phyloP scores from a whole-genome alignment of 2,329 filamentous ascomycete species.

The Penicillium sp. region DNA sequence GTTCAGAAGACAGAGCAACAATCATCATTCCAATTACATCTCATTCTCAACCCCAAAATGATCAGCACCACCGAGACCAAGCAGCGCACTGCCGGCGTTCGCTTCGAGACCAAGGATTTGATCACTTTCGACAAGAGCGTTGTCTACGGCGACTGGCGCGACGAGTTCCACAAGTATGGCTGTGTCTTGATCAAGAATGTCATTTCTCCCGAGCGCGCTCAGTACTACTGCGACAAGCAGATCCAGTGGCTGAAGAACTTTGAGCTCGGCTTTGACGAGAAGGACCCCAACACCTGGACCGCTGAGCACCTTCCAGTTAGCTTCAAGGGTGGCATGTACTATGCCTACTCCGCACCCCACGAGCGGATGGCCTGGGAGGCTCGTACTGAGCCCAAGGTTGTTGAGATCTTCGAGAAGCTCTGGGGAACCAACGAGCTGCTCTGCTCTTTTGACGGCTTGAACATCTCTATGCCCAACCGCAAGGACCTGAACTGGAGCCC shows the following conservation, averaged over 20 bases:
- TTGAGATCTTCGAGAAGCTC: conserved; percentile 10
- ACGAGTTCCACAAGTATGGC: conserved; percentile 10
- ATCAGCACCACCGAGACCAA: conserved; percentile 8
- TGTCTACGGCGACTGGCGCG: conserved; percentile 9
- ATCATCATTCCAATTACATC: not conserved
- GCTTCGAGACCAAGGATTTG: conserved; percentile 11
- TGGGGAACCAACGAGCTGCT: conserved; percentile 9
- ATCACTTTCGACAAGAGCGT: conserved; percentile 6
- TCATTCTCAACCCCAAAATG: not conserved
- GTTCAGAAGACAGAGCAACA: not conserved
- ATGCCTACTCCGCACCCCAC: conserved; percentile 45
- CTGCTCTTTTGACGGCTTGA: conserved; percentile 1
- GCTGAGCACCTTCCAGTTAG: conserved; percentile 51
- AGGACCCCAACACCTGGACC: conserved; percentile 51
- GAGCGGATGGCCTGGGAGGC: conserved; percentile 40
- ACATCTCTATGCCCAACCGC: conserved; percentile 9
- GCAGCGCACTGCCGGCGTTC: conserved; percentile 1
- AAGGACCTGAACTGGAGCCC: conserved; percentile 8
- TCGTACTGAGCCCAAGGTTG: conserved; percentile 9
- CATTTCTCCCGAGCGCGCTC: conserved; percentile 7
- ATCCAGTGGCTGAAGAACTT: conserved; percentile 54
- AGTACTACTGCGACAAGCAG: conserved; percentile 47
- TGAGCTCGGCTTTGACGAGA: conserved; percentile 48
- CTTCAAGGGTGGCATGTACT: conserved; percentile 50
- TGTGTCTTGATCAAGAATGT: conserved; percentile 10